Base-by-base conservation (phyloP, 2,329 filamentous ascomycete species). In the Cordyceps farinosa region DNA sequence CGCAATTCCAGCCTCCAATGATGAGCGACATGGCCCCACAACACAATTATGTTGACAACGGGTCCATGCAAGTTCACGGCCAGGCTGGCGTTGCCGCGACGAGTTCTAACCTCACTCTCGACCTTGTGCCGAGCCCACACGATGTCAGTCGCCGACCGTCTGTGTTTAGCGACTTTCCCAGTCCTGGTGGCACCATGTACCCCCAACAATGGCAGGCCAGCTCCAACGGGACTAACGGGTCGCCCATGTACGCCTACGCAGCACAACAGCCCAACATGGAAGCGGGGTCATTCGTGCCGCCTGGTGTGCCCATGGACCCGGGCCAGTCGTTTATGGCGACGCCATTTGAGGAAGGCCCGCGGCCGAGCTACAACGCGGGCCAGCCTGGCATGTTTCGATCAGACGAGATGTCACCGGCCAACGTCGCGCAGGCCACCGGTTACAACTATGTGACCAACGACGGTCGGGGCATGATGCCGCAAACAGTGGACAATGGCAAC, bases 221-320 rank as follows among this genome's bases (percentile, higher is more conserved):
- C 15, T 79, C 81, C 3, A 74, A 76, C 1, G 74, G 77, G 0
- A 72, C 81, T 0, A 76, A 70, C 42, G 75, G 75, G 2, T 70
- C 79, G 0, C 67, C 79, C 0, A 71, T 84, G 65, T 84, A 84
- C 66, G 69, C 79, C 1, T 83, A 81, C 58, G 73, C 77, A 15
- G 69, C 76, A 7, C 77, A 81, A 59, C 75, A 76, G 29, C 65
- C 73, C 5, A 70, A 71, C 11, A 58, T 73, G 15, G 66, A 73
- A 38, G 67, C 71, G 38, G 62, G 73, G 1, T 66, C 74, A 1
- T 77, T 75, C 64, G 70, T 74, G 27, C 70, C 67, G 40, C 69
- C 73, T 1, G 59, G 65, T 1, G 75, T 78, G 10, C 66, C 72
- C 17, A 69, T 77, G 62, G 71, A 69, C 7, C 69, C 75, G 36